A percentile compares a stretch with the other conserved stretches of the same genome.
Conservation (phyloP, 73 alveolate species). For the Uronychia binucleata region DNA sequence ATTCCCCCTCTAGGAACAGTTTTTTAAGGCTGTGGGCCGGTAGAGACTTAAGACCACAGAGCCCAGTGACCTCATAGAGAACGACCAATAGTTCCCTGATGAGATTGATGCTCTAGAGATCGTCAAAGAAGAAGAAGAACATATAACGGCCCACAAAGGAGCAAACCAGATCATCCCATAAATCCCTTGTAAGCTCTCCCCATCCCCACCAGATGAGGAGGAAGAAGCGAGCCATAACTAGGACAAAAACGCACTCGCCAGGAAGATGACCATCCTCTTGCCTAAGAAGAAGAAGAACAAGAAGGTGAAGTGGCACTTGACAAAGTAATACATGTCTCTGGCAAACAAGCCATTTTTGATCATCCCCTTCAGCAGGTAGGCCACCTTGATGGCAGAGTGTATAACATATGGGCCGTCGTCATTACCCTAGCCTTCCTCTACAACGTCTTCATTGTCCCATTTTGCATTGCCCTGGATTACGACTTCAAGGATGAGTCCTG, state of each 20-base stretch:
- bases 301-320: conserved; percentile 24
- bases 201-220: not conserved
- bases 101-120: not conserved
- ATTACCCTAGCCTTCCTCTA: conserved; percentile 8
- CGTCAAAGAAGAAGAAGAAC: conserved; percentile 5
- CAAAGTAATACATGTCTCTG: conserved; percentile 13
- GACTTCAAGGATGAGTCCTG: conserved; percentile 13
- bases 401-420: conserved; percentile 23
- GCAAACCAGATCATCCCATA: not conserved
- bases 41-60: conserved; percentile 69
- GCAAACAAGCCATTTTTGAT: conserved; percentile 18
- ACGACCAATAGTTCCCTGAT: not conserved
- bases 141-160: conserved; percentile 1
- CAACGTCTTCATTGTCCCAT: conserved; percentile 58
- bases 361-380: conserved; percentile 38
- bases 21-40: conserved; percentile 50
- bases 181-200: conserved; percentile 1
- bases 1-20: conserved; percentile 52
- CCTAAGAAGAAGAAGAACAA: conserved; percentile 1
- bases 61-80: conserved; percentile 50
- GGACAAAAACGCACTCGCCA: not conserved
- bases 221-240: not conserved
- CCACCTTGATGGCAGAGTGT: conserved; percentile 6
- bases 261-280: not conserved
- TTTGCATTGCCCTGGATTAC: conserved; percentile 42